Conservation (phyloP, 371 early-diverging fungal species). For the Mortierella sp. region DNA sequence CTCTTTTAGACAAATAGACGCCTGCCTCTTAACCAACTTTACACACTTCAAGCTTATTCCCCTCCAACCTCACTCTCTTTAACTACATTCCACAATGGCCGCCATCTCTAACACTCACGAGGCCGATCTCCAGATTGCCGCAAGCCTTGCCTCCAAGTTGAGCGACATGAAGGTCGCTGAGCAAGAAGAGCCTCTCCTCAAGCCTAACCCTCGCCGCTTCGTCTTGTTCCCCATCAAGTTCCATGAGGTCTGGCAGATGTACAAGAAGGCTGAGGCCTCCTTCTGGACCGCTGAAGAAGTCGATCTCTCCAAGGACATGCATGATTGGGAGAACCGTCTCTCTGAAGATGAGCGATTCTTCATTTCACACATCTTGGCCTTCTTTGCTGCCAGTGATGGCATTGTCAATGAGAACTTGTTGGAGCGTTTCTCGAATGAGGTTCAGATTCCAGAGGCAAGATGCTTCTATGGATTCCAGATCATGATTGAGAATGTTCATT, state of each 20-base stretch:
- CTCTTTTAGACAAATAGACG: constrained; percentile 25
- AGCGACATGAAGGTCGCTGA: constrained; percentile 35
- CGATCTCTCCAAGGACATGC: constrained; percentile 95
- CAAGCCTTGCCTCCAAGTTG: constrained; percentile 36
- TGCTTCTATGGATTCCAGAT: constrained; percentile 99
- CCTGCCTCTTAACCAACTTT: neutral
- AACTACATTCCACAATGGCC: constrained; percentile 14
- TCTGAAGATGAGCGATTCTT: constrained; percentile 96
- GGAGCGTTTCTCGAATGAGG: constrained; percentile 97
- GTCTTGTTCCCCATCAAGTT: constrained; percentile 97
- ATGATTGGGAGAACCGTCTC: constrained; percentile 96
- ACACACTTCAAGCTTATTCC: neutral
- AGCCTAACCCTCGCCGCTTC: constrained; percentile 87
- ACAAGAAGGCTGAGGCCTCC: constrained; percentile 99
- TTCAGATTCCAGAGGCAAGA: constrained; percentile 98
- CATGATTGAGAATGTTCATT: constrained; percentile 99
- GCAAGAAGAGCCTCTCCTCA: constrained; percentile 60
- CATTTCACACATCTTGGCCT: constrained; percentile 98
- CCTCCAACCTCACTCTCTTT: neutral
- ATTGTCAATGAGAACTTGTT: constrained; percentile 99
- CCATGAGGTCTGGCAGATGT: constrained; percentile 98
- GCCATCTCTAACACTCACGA: constrained; percentile 35
- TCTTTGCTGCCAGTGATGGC: constrained; percentile 99
- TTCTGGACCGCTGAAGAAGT: constrained; percentile 99
- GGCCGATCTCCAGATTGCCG: constrained; percentile 43